These are phyloP conservation scores for Chaetomidium leptoderma DNA, from an alignment of 495 filamentous ascomycete species.

Conservation along the genomic window DNA sequence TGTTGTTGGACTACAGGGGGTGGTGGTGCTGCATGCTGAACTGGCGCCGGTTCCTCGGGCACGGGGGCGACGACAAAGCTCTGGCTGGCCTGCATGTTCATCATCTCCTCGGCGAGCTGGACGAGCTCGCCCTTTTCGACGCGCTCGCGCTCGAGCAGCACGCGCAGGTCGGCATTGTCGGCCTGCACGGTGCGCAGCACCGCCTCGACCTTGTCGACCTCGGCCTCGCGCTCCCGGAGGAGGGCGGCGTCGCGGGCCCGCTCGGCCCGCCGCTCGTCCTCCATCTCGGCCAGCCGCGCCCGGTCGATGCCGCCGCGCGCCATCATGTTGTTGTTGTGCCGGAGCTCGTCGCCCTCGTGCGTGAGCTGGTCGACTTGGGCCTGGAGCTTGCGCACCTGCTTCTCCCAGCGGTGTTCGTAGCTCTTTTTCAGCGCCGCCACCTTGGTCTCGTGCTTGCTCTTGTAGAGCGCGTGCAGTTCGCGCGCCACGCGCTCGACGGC, in stretches of 20 bases:
- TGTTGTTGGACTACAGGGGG: background rate
- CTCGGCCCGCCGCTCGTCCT: slow-evolving; percentile 49
- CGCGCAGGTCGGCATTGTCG: slow-evolving; percentile 60
- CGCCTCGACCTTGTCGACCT: slow-evolving; percentile 64
- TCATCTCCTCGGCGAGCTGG: slow-evolving; percentile 87
- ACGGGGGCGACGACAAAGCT: slow-evolving; percentile 19
- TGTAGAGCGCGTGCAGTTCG: slow-evolving; percentile 90
- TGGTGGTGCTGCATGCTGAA: no score
- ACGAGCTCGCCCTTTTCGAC: slow-evolving; percentile 93
- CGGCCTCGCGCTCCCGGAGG: slow-evolving; percentile 57
- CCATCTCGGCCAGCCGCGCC: slow-evolving; percentile 41
- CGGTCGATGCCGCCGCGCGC: slow-evolving; percentile 56
- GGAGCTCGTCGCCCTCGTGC: slow-evolving; percentile 69
- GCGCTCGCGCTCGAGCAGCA: slow-evolving; percentile 69
- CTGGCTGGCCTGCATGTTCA: slow-evolving; percentile 52
- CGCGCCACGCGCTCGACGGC: slow-evolving; percentile 88
- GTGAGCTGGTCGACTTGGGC: slow-evolving; percentile 59
- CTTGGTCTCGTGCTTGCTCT: slow-evolving; percentile 93
- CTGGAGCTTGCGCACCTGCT: slow-evolving; percentile 73
- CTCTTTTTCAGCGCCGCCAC: slow-evolving; percentile 91
- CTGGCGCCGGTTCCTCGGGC: slow-evolving; percentile 7
- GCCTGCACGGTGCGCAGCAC: slow-evolving; percentile 61
- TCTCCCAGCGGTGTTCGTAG: slow-evolving; percentile 86
- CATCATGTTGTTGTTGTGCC: slow-evolving; percentile 53
- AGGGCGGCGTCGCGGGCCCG: slow-evolving; percentile 47